Evolutionary conservation across 106 monocot genomes (phyloP).

Genomic region (Acorus gramineus): DNA sequence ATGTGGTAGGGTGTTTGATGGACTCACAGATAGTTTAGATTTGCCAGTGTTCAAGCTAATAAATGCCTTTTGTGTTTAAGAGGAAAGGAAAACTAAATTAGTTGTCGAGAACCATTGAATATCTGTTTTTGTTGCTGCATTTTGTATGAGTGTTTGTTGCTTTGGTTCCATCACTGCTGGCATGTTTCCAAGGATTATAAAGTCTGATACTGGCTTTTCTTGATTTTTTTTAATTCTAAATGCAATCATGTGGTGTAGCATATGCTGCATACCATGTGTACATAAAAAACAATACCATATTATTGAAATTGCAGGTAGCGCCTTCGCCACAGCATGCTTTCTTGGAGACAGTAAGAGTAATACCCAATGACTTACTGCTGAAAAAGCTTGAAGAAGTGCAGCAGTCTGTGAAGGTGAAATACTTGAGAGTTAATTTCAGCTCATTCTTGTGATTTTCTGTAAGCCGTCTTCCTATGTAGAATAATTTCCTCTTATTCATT

Average conservation of each 20-base stretch:
- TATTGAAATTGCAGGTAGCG: slow-evolving; percentile 8
- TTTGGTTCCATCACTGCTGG: neutral
- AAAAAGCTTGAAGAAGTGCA: slow-evolving; percentile 40
- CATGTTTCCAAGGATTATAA: neutral
- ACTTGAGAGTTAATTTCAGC: neutral
- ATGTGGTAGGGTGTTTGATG: neutral
- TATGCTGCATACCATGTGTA: neutral
- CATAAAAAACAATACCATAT: neutral
- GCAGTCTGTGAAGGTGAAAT: slow-evolving; percentile 27
- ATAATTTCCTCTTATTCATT: no score
- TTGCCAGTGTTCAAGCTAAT: no score
- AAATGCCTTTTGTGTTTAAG: no score
- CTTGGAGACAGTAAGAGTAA: slow-evolving; percentile 8
- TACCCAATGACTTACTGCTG: slow-evolving; percentile 23
- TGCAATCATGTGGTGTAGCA: no score
- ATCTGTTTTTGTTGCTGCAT: neutral
- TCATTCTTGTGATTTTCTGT: no score
- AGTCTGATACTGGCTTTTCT: neutral
- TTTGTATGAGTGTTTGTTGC: neutral
- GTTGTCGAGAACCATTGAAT: no score
- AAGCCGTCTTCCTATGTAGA: no score
- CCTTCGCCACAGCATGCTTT: slow-evolving; percentile 12
- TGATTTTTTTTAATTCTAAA: neutral
- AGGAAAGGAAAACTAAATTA: no score
- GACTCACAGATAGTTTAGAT: no score